Base-by-base conservation (phyloP, 1,284 basidiomycete species). In the Moesziomyces parantarcticus region DNA sequence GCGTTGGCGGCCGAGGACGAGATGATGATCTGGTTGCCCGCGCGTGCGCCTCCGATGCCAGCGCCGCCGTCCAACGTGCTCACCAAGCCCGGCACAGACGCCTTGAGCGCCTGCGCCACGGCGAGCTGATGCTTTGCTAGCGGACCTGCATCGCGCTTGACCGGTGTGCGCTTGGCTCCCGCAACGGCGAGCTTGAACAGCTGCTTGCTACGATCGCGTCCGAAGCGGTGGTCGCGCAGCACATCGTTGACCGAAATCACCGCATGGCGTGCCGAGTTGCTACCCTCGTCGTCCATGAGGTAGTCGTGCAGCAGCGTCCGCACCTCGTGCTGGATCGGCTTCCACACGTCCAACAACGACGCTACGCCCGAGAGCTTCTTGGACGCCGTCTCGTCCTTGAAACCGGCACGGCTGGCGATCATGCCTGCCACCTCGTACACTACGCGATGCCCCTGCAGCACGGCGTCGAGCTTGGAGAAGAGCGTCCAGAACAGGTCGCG, bases 401-500 rank as follows among this genome's bases (percentile, higher is more conserved):
- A 73, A 6, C 75, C 78, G 6, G 58, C 55, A 4, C 80, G 59
- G 32, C 53, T 53, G 9, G 75, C 61, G 39, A 83, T 77, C 50
- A 67, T 67, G 14, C 68, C 58, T 1, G 78, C 75, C 1, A 99
- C 92, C 84, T 99, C 97, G 79, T 92, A 94, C 1, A 97, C 88
- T 3, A 97, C 92, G 48, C 95, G 87, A 74, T 98, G 87, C 10
- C 94, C 93, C 84, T 99, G 95, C 36, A 92, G 88, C n/a, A 98
- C 92, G 21, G 97, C 97, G 78, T 95, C 91, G 53, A 99, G 84
- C 85, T 99, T 99, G 6, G 94, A 97, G 83, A 94, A 99, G 18
- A 97, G 84, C 5, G 97, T 98, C 95, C 96, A 99, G 85, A 99
- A 98, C 39, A 99, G 87, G 84, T 99, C 97, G 64, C 88, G 88